Evolutionary conservation across 1,284 basidiomycete species (phyloP).

Genomic region (Meripilus lineatus): DNA sequence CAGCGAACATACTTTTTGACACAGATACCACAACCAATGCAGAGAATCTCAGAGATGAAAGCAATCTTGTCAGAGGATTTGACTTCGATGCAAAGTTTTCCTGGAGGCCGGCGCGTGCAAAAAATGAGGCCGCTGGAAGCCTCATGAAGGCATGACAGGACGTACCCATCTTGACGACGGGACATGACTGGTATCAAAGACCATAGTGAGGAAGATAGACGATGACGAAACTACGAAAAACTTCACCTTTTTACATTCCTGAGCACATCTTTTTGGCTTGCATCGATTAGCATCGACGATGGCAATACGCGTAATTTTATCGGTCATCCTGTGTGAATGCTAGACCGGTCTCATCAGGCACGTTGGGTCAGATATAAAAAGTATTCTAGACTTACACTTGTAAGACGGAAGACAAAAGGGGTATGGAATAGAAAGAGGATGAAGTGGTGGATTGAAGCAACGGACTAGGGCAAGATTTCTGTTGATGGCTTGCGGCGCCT

Average conservation of each 20-base stretch:
- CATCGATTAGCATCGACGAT: constrained; percentile 92
- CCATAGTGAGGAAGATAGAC: background rate
- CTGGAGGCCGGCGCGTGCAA: constrained; percentile 35
- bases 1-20: constrained; percentile 81
- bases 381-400: too few relatives aligned
- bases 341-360: too few relatives aligned
- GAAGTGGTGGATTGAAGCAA: too few relatives aligned
- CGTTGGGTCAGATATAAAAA: too few relatives aligned
- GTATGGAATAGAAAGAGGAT: too few relatives aligned
- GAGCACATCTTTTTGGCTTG: constrained; percentile 89
- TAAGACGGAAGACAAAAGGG: too few relatives aligned
- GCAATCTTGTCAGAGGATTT: constrained; percentile 92
- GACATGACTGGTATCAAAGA: constrained; percentile 68
- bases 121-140: background rate
- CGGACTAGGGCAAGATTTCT: too few relatives aligned
- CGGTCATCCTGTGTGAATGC: constrained; percentile 66
- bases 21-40: constrained; percentile 97
- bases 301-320: constrained; percentile 95
- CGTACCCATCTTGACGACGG: constrained; percentile 96
- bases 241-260: constrained; percentile 86
- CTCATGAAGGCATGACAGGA: constrained; percentile 9
- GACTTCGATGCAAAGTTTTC: constrained; percentile 97
- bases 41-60: constrained; percentile 95
- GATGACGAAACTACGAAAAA: background rate
- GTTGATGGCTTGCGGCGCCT: too few relatives aligned